Evolutionary conservation across 352 stramenopile species (phyloP).

Genomic region (Peronospora tabacina): DNA sequence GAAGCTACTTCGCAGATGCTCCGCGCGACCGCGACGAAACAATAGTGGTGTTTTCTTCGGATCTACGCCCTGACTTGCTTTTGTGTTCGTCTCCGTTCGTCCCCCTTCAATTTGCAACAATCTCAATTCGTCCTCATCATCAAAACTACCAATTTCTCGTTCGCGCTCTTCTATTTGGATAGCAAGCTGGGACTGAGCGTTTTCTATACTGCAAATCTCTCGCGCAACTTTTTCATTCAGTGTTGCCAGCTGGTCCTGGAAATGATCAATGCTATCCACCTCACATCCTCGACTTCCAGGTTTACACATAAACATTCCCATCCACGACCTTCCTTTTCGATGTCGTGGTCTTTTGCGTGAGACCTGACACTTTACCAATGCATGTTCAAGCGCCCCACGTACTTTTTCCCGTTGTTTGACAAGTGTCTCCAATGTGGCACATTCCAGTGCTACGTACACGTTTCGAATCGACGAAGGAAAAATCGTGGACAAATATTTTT

Average conservation of each 20-base stretch:
- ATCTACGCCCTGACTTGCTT: slow-evolving; percentile 13
- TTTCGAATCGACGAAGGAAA: slow-evolving; percentile 53
- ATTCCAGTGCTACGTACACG: slow-evolving; percentile 71
- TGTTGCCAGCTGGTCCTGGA: slow-evolving; percentile 41
- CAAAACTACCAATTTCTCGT: slow-evolving; percentile 18
- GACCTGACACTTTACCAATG: slow-evolving; percentile 41
- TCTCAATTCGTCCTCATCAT: slow-evolving; percentile 14
- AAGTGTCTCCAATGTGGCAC: slow-evolving; percentile 42
- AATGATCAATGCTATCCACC: slow-evolving; percentile 61
- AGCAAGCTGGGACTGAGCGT: slow-evolving; percentile 44
- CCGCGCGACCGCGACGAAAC: slow-evolving; percentile 4
- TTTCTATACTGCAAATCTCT: slow-evolving; percentile 59
- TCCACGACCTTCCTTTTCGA: slow-evolving; percentile 43
- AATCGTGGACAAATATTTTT: slow-evolving; percentile 63
- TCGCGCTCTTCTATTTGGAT: slow-evolving; percentile 30
- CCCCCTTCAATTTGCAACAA: slow-evolving; percentile 11
- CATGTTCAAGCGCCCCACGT: slow-evolving; percentile 46
- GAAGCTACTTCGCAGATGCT: slow-evolving; percentile 19
- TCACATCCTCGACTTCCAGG: slow-evolving; percentile 27
- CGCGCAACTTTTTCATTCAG: slow-evolving; percentile 51
- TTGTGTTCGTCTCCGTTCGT: slow-evolving; percentile 8
- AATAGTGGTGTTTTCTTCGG: slow-evolving; percentile 15
- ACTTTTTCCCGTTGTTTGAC: slow-evolving; percentile 43
- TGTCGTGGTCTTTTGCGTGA: slow-evolving; percentile 37
- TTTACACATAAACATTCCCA: slow-evolving; percentile 34